Conservation (phyloP, 768 basidiomycete genomes). For the Panus rudis region DNA sequence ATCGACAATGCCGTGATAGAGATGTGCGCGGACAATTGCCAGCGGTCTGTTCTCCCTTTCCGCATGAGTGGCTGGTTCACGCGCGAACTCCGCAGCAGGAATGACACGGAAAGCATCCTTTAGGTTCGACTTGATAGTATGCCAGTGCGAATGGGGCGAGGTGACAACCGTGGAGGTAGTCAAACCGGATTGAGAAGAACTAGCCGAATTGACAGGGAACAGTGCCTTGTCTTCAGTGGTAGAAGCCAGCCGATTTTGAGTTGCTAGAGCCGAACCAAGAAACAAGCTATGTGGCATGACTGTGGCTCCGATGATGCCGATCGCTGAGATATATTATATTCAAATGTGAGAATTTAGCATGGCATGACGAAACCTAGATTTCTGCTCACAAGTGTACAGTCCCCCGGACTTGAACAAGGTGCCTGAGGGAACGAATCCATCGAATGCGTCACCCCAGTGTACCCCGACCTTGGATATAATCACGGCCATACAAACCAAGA, state of each 20-base stretch:
- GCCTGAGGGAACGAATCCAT: conserved; percentile 70
- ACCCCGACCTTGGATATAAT: conserved; percentile 66
- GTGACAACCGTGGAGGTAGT: conserved; percentile 17
- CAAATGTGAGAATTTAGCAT: conserved; percentile 18
- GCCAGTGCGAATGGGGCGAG: conserved; percentile 12
- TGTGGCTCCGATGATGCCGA: conserved; percentile 76
- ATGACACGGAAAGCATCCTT: conserved; percentile 19
- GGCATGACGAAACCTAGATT: conserved; percentile 3
- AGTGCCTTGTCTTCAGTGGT: no score
- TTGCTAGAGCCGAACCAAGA: conserved; percentile 80
- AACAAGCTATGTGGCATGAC: conserved; percentile 94
- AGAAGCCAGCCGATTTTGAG: conserved; percentile 67
- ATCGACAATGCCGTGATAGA: conserved; percentile 39
- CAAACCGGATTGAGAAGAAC: background rate
- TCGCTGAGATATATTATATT: conserved; percentile 30
- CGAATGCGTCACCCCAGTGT: conserved; percentile 64
- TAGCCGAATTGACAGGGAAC: no score
- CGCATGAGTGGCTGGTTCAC: conserved; percentile 36
- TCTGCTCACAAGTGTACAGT: conserved; percentile 53
- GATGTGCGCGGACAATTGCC: conserved; percentile 32
- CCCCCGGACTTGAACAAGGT: conserved; percentile 35
- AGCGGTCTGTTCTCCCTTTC: conserved; percentile 27
- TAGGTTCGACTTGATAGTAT: conserved; percentile 6
- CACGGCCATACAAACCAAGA: conserved; percentile 71
- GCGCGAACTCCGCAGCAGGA: conserved; percentile 20